These are phyloP conservation scores for Domatiomyces catenatus DNA, from an alignment of 2,329 filamentous ascomycete genomes.

Conservation along the genomic window DNA sequence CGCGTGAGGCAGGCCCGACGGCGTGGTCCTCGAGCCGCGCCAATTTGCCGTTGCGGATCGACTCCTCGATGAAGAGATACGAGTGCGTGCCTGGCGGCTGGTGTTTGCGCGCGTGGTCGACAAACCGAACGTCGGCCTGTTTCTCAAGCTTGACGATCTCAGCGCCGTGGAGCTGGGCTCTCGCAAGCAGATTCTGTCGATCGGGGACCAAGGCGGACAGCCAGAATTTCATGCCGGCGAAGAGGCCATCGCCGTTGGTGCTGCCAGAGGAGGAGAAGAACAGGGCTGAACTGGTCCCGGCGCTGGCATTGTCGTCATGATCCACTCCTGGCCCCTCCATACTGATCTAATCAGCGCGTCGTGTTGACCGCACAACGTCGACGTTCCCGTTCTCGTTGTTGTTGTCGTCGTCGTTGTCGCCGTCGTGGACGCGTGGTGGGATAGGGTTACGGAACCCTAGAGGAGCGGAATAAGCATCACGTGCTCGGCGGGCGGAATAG, in stretches of 20 bases:
- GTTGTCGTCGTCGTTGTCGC: too few species aligned
- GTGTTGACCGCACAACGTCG: constrained; percentile 2
- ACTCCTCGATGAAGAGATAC: constrained; percentile 43
- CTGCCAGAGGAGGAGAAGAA: neutral
- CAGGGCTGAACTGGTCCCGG: too few species aligned
- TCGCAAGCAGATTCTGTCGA: constrained; percentile 28
- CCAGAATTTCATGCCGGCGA: constrained; percentile 42
- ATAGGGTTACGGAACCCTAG: neutral
- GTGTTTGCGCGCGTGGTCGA: constrained; percentile 40
- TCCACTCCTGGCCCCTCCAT: neutral
- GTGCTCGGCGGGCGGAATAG: too few species aligned
- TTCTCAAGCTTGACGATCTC: constrained; percentile 37
- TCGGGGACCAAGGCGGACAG: constrained; percentile 39
- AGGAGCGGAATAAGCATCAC: too few species aligned
- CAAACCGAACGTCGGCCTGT: constrained; percentile 42
- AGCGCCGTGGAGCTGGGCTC: constrained; percentile 37
- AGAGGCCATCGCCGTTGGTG: constrained; percentile 24
- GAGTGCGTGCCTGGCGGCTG: constrained; percentile 37
- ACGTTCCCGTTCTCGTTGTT: constrained; percentile 2
- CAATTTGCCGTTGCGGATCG: constrained; percentile 33
- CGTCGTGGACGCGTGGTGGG: neutral
- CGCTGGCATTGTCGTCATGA: constrained; percentile 2
- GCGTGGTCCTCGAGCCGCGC: constrained; percentile 34
- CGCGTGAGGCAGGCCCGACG: constrained; percentile 29
- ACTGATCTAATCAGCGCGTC: too few species aligned